Conservation (phyloP, 2,329 filamentous ascomycete species). For the Dendrostoma leiphaemia region DNA sequence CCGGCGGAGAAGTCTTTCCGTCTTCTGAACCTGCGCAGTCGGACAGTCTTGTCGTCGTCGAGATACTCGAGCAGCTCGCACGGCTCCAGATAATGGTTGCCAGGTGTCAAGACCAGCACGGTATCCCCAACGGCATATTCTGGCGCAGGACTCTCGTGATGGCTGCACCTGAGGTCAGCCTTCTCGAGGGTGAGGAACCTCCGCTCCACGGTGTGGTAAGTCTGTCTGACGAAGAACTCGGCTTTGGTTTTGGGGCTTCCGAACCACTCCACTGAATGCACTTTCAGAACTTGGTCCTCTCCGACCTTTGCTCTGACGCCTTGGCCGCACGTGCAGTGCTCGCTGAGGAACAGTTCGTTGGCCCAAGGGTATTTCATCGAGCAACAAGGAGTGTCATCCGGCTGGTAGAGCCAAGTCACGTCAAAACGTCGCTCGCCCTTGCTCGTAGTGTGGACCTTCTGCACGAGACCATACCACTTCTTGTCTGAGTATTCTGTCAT, state of each 20-base stretch:
- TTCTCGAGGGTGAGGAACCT: constrained; percentile 59
- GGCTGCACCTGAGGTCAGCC: constrained; percentile 54
- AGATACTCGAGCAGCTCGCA: constrained; percentile 51
- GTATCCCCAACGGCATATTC: constrained; percentile 56
- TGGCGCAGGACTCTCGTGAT: constrained; percentile 21
- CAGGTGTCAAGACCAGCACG: constrained; percentile 44
- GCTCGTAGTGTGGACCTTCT: constrained; percentile 43
- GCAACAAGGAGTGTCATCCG: constrained; percentile 68
- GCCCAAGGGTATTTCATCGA: constrained; percentile 64
- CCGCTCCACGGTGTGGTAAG: constrained; percentile 58
- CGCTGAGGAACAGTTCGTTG: constrained; percentile 75
- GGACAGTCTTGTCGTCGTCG: constrained; percentile 30
- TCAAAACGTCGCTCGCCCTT: constrained; percentile 48
- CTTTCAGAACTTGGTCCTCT: constrained; percentile 54
- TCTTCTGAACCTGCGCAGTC: constrained; percentile 53
- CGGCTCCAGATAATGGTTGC: constrained; percentile 48
- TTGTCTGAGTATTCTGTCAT: constrained; percentile 43
- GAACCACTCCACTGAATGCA: constrained; percentile 59
- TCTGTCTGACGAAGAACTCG: constrained; percentile 69
- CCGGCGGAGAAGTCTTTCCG: constrained; percentile 38
- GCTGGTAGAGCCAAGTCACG: constrained; percentile 72
- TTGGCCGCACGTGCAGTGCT: constrained; percentile 69
- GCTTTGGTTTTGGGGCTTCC: constrained; percentile 40
- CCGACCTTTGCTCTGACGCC: constrained; percentile 38
- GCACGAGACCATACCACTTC: constrained; percentile 72